These are phyloP conservation scores for Strombidium stylifer DNA, from an alignment of 73 alveolate genomes.

Conservation along the genomic window DNA sequence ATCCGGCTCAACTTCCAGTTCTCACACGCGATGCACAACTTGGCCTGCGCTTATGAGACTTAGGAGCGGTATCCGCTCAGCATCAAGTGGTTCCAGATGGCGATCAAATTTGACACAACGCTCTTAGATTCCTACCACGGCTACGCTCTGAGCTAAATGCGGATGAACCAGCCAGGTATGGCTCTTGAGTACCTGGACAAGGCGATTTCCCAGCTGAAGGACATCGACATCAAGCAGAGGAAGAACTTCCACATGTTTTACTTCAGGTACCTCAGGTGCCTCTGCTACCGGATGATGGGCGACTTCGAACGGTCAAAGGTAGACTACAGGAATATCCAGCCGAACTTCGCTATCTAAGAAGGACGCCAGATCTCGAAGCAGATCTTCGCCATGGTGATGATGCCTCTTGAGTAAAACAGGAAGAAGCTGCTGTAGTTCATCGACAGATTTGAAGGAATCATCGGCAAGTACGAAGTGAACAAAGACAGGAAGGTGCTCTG, in stretches of 20 bases:
- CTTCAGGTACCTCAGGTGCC: conserved; percentile 19
- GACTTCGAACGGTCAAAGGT: conserved; percentile 22
- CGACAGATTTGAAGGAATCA: conserved; percentile 51
- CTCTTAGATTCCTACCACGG: conserved; percentile 12
- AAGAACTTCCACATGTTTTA: background rate
- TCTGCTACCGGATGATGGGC: conserved; percentile 5
- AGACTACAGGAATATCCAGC: conserved; percentile 3
- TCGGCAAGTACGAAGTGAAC: conserved; percentile 36
- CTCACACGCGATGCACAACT: conserved; percentile 1
- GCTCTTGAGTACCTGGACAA: background rate
- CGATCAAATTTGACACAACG: background rate
- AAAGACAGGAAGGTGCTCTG: conserved; percentile 7
- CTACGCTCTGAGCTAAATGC: background rate
- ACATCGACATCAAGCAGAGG: background rate
- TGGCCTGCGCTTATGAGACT: conserved; percentile 15
- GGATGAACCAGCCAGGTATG: conserved; percentile 6
- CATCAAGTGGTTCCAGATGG: conserved; percentile 9
- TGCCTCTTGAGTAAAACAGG: conserved; percentile 53
- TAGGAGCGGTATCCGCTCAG: conserved; percentile 2
- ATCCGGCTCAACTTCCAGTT: conserved; percentile 2
- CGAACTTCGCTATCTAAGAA: conserved; percentile 25
- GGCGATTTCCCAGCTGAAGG: background rate
- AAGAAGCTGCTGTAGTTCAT: conserved; percentile 42
- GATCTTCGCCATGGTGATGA: conserved; percentile 51
- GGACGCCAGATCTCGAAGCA: conserved; percentile 29